Evolutionary conservation across 2,329 filamentous ascomycete genomes (phyloP), one percentile per base, ranked within the genome.

Genomic region (Juglanconis sp.): DNA sequence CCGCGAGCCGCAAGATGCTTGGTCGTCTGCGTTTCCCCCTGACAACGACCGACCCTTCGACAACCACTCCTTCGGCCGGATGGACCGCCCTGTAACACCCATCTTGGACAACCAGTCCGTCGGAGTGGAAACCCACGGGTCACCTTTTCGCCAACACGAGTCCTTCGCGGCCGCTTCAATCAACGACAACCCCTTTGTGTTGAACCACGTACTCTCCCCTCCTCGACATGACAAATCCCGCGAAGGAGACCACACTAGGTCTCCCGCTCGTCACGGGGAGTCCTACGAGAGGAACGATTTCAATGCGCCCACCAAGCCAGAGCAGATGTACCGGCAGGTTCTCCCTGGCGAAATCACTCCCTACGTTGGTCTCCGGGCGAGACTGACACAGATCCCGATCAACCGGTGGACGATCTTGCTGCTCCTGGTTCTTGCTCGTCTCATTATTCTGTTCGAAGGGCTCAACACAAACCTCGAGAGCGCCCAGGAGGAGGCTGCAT

Each of bases 341-440:
- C 34, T 40, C 9, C 31, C 53, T 5, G 85, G 85, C 72, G 85
- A 85, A 71, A 83, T 90, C 70, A 97, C 92, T 65, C 94, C 95
- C 64, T 98, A 98, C 74, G 89, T 99, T 65, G 92, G 93, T 68
- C 86, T 97, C 71, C 87, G 87, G 70, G 88, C 94, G 68, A 88
- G 93, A 69, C 83, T 98, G 69, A 98, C 95, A 56, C 95, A 99
- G 80, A 84, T 96, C 74, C 97, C 94, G 92, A 87, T 99, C 78
- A 98, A 99, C 80, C 86, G 91, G 75, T 99, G 95, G 95, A 98
- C 95, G 44, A 81, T 98, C 62, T 82, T 99, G 52, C 81, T 98
- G 52, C 74, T 96, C 61, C 86, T 99, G 57, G 88, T 98, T 59
- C 87, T 99, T 56, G 85, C 89, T 64, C 87, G 93, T 60, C 84